Base-by-base conservation (phyloP, 257 asterid species). In the Capsicum rhomboideum region DNA sequence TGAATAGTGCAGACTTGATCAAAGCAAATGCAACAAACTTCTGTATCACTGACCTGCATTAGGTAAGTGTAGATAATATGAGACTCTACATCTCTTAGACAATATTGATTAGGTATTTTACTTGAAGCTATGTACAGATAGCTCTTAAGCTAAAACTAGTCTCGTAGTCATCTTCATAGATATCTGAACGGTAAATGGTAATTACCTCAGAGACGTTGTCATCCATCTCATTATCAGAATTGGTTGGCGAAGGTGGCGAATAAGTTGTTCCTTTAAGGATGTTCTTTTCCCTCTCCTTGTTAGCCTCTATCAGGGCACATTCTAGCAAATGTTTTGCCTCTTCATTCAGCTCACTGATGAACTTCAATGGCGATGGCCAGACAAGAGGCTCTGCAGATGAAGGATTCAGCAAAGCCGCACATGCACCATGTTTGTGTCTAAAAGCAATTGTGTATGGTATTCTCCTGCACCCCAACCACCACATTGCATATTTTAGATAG, bases 341-440 rank as follows among this genome's bases (percentile, higher is more conserved):
- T 64, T 90, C 91, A 82, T 93, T 93, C 58, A 97, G 98, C 88
- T 95, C 98, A 23, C 96, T 90, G 46, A 97, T 93, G 90, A 97
- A 90, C 86, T 97, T 97, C 82, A 95, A 82, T 79, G 97, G 96
- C 10, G 99, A 95, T 5, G 99, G 99, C 99, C 99, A 97, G 10
- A 93, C 98, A 40, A 95, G 95, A 83, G 99, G 98, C 92, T 93
- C 99, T 6, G 98, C 95, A 11, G 99, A 93, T 16, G 98, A 89
- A 68, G 99, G 98, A 86, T 94, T 92, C 87, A 97, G 88, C 88
- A 97, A 72, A 63, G 97, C 98, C 23, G 98, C 98, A 87, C 98
- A 97, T 12, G 96, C 94, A 79, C 92, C 97, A 78, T 93, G 94
- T 81, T 84, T 91, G 84, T 92, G 91, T 91, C 93, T 90, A 85